phyloP scores from a whole-genome alignment of 345 rosid species.

The Firmiana major region DNA sequence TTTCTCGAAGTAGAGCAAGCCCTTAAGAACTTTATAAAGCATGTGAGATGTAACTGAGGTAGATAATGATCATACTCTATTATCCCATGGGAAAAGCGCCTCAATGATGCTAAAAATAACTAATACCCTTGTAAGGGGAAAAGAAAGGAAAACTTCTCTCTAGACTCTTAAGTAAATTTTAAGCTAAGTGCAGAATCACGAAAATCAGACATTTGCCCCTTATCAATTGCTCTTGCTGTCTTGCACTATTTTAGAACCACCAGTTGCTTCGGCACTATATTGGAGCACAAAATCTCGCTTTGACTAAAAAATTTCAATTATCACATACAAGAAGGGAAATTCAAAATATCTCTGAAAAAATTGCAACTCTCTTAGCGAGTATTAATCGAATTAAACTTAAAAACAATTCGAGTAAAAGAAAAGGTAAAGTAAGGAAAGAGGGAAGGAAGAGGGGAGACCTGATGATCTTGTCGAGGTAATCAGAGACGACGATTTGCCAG shows the following conservation, averaged over 20 bases:
- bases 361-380: neutral
- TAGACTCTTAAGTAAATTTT: neutral
- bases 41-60: neutral
- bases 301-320: neutral
- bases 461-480: conserved; percentile 87
- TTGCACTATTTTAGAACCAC: neutral
- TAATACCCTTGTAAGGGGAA: neutral
- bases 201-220: neutral
- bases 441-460: conserved; percentile 32
- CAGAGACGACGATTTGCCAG: conserved; percentile 69
- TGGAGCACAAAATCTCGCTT: neutral
- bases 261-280: neutral
- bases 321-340: neutral
- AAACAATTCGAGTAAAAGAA: neutral
- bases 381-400: neutral
- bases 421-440: neutral
- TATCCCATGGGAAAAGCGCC: neutral
- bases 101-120: neutral
- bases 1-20: neutral
- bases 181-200: neutral
- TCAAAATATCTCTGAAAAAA: neutral
- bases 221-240: neutral
- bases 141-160: neutral
- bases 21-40: neutral
- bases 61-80: neutral